Base-by-base conservation (phyloP, 768 basidiomycete species). In the Collybia sordida region DNA sequence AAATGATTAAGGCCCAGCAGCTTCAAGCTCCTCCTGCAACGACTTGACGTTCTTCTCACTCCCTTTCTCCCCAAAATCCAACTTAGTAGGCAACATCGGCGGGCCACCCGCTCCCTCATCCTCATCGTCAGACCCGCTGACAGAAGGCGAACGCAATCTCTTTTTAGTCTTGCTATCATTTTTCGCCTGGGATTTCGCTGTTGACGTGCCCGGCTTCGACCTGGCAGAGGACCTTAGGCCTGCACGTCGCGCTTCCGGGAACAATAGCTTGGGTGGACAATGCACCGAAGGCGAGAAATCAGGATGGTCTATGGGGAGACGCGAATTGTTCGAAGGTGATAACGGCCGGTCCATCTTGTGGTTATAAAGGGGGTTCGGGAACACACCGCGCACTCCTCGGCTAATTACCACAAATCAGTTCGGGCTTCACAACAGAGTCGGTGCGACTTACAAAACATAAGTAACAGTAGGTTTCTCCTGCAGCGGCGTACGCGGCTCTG, bases 381-480 rank as follows among this genome's bases (percentile, higher is more conserved):
- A 82, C 5, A 69, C 71, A 18, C 80, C 75, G 43, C 81, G 80
- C 31, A 81, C 79, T 42, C 88, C 87, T 35, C 88, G 88, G 74
- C 87, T 89, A 55, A 36, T 45, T 36, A 39, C 35, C 4, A 27
- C 41, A n/a, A 21, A 34, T 22, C 5, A 40, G 37, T 12, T 28
- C 11, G 3, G 8, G 17, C 3, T 19, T 28, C n/a, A 19, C 22
- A 35, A 59, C 37, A 56, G 45, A 17, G 25, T 22, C 28, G 8
- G 47, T 3, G 18, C 6, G 3, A 80, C 86, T 59, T 64, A 89
- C 87, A 89, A 89, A 41, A 90, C 88, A 59, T 85, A 86, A 22
- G 81, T 81, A 45, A 89, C 69, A 2, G 77, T 86, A 0, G 83
- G 82, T 57, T 76, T 78, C 62, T 88, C 87, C 27, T 75, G 70